Conservation (phyloP, 179 eudicot species). For the Camellia oleifera region DNA sequence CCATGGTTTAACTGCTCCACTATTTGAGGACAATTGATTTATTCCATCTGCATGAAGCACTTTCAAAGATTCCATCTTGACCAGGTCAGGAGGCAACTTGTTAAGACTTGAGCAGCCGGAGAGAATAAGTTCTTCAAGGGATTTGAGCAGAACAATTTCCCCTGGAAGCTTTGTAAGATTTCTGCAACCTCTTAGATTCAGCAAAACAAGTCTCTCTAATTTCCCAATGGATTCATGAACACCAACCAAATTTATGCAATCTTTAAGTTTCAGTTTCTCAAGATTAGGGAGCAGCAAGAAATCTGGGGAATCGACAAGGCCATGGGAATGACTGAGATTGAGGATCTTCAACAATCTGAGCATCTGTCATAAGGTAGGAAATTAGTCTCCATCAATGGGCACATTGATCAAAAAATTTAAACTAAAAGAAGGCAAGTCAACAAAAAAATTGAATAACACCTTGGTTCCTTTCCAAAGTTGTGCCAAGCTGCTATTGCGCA, state of each 20-base stretch:
- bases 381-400: not conserved
- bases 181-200: slow-evolving; percentile 7
- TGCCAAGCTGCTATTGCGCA: not conserved
- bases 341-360: not conserved
- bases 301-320: not conserved
- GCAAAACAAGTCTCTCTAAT: not conserved
- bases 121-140: not conserved
- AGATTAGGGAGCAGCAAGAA: slow-evolving; percentile 2
- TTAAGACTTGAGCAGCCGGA: not conserved
- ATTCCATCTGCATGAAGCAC: slow-evolving; percentile 3
- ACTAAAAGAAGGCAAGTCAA: not conserved
- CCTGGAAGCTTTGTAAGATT: slow-evolving; percentile 3
- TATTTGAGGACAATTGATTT: not conserved
- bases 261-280: slow-evolving; percentile 3
- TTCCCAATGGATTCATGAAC: slow-evolving; percentile 13
- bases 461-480: slow-evolving; percentile 10
- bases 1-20: not conserved
- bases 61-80: not conserved
- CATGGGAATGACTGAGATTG: slow-evolving; percentile 12
- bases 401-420: not conserved
- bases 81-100: not conserved
- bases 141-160: slow-evolving; percentile 3
- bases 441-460: slow-evolving; percentile 2
- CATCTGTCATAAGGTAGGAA: not conserved
- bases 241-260: slow-evolving; percentile 8